phyloP scores from a whole-genome alignment of 1,284 basidiomycete genomes.

The Volvariella volvacea region DNA sequence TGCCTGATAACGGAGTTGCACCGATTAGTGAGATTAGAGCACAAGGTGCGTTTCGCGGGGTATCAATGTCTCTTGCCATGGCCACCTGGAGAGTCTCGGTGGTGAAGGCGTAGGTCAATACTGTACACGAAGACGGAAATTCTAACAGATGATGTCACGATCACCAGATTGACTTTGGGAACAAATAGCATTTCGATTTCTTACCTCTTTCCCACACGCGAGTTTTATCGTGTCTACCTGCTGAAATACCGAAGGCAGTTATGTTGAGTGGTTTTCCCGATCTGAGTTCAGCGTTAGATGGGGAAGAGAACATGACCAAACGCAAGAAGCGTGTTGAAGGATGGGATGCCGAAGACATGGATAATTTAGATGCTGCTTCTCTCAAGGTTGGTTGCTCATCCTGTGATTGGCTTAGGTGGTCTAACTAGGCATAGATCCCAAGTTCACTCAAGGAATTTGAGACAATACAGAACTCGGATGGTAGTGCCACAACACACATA shows the following conservation, averaged over 20 bases:
- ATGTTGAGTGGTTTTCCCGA: conserved; percentile 36
- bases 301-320: conserved; percentile 15
- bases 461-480: conserved; percentile 51
- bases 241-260: conserved; percentile 36
- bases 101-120: no score
- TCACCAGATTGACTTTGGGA: no score
- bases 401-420: conserved; percentile 1
- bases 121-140: no score
- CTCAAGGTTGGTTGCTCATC: neutral
- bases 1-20: no score
- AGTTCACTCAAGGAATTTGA: conserved; percentile 48
- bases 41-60: no score
- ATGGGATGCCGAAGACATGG: conserved; percentile 43
- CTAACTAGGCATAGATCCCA: conserved; percentile 18
- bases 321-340: conserved; percentile 53
- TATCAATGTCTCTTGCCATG: no score
- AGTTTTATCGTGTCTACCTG: conserved; percentile 52
- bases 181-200: no score
- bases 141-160: no score
- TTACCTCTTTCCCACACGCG: conserved; percentile 40
- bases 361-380: conserved; percentile 16
- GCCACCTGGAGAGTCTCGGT: no score
- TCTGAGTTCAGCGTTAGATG: conserved; percentile 19
- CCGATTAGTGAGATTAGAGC: no score
- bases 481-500: conserved; percentile 61